phyloP scores from a whole-genome alignment of 495 filamentous ascomycete species.

The Annulohypoxylon nitens region DNA sequence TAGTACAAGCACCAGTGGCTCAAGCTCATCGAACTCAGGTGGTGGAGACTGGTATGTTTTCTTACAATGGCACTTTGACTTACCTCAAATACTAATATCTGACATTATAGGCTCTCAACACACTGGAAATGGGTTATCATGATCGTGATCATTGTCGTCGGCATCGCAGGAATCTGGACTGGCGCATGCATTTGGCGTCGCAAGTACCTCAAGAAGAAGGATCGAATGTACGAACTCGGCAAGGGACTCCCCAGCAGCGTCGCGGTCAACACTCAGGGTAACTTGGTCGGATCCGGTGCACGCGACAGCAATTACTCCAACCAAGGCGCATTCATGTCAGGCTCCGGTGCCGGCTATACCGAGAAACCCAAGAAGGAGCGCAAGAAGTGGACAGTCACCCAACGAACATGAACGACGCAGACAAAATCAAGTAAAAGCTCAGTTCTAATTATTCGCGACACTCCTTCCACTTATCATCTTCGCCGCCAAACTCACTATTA shows the following conservation, averaged over 20 bases:
- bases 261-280: conserved; percentile 51
- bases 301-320: conserved; percentile 46
- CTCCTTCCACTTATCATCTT: conserved; percentile 22
- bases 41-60: conserved; percentile 50
- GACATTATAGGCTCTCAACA: conserved; percentile 56
- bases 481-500: conserved; percentile 12
- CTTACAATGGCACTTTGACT: background rate
- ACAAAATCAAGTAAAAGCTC: background rate
- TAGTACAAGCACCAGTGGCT: conserved; percentile 38
- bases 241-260: conserved; percentile 51
- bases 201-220: conserved; percentile 65
- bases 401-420: conserved; percentile 51
- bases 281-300: conserved; percentile 49
- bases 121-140: conserved; percentile 71
- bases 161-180: conserved; percentile 65
- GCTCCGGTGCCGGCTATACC: conserved; percentile 40
- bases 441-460: conserved; percentile 22
- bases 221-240: conserved; percentile 63
- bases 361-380: conserved; percentile 53
- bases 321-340: conserved; percentile 50
- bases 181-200: conserved; percentile 66
- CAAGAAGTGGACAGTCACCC: conserved; percentile 58
- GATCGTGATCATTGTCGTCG: conserved; percentile 65
- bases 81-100: conserved; percentile 16
- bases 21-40: conserved; percentile 23